Evolutionary conservation across 2,329 filamentous ascomycete genomes (phyloP).

Genomic region (Penicillium capsulatum): DNA sequence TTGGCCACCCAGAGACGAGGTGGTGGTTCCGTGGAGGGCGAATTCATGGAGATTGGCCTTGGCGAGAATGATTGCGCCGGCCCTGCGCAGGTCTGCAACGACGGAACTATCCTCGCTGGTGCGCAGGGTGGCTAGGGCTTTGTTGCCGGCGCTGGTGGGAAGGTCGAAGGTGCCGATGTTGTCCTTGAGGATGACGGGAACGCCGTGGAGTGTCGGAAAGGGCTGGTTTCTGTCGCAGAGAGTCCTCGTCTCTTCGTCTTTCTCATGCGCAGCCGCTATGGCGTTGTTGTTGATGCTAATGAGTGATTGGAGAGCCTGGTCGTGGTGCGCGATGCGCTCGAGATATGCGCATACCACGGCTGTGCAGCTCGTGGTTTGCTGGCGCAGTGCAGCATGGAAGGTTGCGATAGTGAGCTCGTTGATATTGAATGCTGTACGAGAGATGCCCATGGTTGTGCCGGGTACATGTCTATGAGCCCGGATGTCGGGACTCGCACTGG

Average conservation of each 20-base stretch:
- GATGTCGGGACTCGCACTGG: too few species aligned
- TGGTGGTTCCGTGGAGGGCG: constrained; percentile 59
- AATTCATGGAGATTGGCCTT: constrained; percentile 62
- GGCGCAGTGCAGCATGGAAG: constrained; percentile 54
- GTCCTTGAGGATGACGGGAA: constrained; percentile 62
- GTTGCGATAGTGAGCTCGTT: constrained; percentile 55
- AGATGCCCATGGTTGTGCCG: not conserved
- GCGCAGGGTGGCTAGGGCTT: constrained; percentile 48
- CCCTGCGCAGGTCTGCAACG: constrained; percentile 47
- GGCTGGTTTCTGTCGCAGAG: constrained; percentile 1
- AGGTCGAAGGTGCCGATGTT: constrained; percentile 57
- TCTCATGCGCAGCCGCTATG: constrained; percentile 46
- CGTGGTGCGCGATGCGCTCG: constrained; percentile 54
- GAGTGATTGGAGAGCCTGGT: constrained; percentile 56
- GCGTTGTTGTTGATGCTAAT: constrained; percentile 51
- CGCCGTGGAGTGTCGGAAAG: constrained; percentile 50
- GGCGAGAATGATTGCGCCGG: constrained; percentile 56
- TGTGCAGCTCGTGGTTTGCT: constrained; percentile 52
- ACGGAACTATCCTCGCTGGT: constrained; percentile 46
- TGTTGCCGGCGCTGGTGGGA: constrained; percentile 55
- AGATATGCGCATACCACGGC: constrained; percentile 54
- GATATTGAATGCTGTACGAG: constrained; percentile 1
- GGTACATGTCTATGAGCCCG: too few species aligned
- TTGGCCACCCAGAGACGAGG: constrained; percentile 61
- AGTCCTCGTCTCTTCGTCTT: constrained; percentile 39